phyloP scores from a whole-genome alignment of 257 asterid genomes.

The Solanum commersonii region DNA sequence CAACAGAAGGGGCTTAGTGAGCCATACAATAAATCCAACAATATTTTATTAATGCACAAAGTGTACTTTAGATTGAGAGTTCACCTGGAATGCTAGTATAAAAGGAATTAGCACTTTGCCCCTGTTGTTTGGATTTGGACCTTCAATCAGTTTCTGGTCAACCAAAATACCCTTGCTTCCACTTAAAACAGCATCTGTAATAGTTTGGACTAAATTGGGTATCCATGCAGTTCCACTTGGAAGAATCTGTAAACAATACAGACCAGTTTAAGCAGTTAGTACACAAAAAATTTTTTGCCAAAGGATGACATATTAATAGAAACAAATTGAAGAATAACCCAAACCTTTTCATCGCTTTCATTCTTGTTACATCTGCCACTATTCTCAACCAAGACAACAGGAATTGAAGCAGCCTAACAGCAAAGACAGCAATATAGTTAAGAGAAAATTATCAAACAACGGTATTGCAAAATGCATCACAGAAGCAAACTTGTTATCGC shows the following conservation, averaged over 20 bases:
- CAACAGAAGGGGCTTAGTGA: background rate
- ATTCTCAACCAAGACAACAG: conserved; percentile 93
- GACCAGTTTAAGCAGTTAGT: background rate
- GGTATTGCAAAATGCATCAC: background rate
- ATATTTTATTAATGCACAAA: background rate
- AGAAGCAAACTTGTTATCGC: background rate
- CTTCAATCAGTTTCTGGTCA: conserved; percentile 77
- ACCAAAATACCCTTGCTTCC: conserved; percentile 59
- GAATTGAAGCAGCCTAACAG: conserved; percentile 46
- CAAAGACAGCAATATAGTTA: background rate
- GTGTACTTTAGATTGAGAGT: background rate
- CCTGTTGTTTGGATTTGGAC: conserved; percentile 72
- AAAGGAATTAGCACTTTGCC: conserved; percentile 73
- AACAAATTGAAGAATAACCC: background rate
- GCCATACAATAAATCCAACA: background rate
- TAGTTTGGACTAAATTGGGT: conserved; percentile 53
- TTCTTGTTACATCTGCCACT: conserved; percentile 95
- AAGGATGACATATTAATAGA: background rate
- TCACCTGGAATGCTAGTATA: conserved; percentile 68
- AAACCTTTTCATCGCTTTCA: conserved; percentile 82
- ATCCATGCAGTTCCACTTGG: conserved; percentile 83
- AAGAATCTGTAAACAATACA: conserved; percentile 45
- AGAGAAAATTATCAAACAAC: background rate
- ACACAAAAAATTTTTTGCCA: background rate
- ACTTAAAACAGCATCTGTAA: conserved; percentile 54